Evolutionary conservation across 441 rosid species (phyloP).

Genomic region (Heliophila coronopifolia): DNA sequence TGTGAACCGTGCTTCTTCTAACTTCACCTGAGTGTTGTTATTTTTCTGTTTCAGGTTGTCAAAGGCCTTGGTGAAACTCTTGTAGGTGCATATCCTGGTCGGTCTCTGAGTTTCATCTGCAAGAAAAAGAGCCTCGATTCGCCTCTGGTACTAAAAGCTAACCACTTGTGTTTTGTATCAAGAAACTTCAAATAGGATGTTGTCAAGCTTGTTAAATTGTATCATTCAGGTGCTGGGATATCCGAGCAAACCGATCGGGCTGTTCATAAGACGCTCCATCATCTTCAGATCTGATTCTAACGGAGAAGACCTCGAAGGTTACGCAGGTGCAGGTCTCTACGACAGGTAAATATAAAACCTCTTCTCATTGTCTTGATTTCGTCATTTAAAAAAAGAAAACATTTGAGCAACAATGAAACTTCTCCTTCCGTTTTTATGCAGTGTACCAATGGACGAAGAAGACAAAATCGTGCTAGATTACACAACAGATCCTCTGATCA

Average conservation of each 20-base stretch:
- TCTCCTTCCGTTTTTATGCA: too few relatives aligned
- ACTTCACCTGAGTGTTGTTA: neutral
- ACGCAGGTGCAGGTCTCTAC: slow-evolving; percentile 77
- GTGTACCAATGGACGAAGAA: slow-evolving; percentile 53
- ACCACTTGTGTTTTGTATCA: too few relatives aligned
- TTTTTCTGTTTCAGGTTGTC: slow-evolving; percentile 43
- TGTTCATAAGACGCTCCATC: slow-evolving; percentile 42
- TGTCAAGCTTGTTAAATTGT: too few relatives aligned
- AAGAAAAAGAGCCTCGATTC: slow-evolving; percentile 52
- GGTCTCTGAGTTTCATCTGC: slow-evolving; percentile 70
- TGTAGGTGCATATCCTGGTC: slow-evolving; percentile 74
- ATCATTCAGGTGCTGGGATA: slow-evolving; percentile 51
- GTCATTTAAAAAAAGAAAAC: neutral
- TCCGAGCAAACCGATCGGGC: slow-evolving; percentile 59
- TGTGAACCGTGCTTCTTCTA: neutral
- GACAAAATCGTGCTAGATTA: slow-evolving; percentile 47
- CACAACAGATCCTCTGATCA: slow-evolving; percentile 38
- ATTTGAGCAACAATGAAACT: too few relatives aligned
- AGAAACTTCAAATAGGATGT: slow-evolving; percentile 17
- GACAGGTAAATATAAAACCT: too few relatives aligned
- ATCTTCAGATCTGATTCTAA: slow-evolving; percentile 74
- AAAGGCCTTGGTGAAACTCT: slow-evolving; percentile 84
- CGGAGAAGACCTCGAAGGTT: slow-evolving; percentile 68
- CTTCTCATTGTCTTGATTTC: too few relatives aligned
- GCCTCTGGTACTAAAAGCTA: too few relatives aligned